These are phyloP conservation scores for Trichodelitschia bisporula DNA, from an alignment of 495 filamentous ascomycete genomes.

Conservation along the genomic window DNA sequence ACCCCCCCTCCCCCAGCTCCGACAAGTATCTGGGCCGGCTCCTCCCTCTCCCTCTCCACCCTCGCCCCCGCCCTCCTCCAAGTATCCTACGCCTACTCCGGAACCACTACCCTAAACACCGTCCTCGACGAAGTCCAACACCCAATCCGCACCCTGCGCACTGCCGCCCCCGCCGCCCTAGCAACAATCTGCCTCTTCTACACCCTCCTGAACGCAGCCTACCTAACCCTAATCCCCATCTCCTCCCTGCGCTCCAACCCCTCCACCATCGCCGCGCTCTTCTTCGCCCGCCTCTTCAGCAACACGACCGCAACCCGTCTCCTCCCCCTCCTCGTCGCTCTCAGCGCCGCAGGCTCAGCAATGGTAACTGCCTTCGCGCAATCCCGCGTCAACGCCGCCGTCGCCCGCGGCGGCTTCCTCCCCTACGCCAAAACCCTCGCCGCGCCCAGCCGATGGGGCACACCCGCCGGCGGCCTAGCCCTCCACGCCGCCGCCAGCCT, in stretches of 20 bases:
- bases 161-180: conserved; percentile 35
- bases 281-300: conserved; percentile 8
- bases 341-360: conserved; percentile 46
- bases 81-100: conserved; percentile 47
- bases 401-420: conserved; percentile 43
- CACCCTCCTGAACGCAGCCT: conserved; percentile 36
- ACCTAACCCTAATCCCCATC: conserved; percentile 7
- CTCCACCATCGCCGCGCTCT: conserved; percentile 6
- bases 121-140: conserved; percentile 55
- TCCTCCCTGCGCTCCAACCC: conserved; percentile 3
- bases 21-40: conserved; percentile 25
- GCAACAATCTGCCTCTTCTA: conserved; percentile 36
- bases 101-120: conserved; percentile 44
- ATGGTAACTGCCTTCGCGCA: conserved; percentile 50
- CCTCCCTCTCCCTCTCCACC: conserved; percentile 28
- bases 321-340: conserved; percentile 37
- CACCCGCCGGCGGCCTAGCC: conserved; percentile 39
- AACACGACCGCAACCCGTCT: conserved; percentile 24
- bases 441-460: conserved; percentile 39
- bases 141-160: conserved; percentile 38
- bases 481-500: conserved; percentile 44
- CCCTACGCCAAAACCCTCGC: conserved; percentile 37
- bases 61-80: conserved; percentile 45
- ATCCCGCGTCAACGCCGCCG: conserved; percentile 46
- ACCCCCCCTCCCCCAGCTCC: conserved; percentile 2